Percentiles rank a stretch among this genome's conserved stretches.
phyloP scores from a whole-genome alignment of 306 rosid species.

The Vigna nakashimae region DNA sequence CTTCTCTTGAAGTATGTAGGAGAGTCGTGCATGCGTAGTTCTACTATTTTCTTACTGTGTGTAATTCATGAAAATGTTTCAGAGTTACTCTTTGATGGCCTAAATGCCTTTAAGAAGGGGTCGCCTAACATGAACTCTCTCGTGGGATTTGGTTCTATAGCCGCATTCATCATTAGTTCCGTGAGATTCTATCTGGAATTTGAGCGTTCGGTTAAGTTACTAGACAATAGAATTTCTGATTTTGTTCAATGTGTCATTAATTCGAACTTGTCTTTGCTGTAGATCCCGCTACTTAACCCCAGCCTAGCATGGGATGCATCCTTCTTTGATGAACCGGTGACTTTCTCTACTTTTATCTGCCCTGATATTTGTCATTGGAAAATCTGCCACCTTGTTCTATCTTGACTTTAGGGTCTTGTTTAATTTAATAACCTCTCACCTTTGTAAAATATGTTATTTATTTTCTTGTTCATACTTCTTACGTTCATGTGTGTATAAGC shows the following conservation, averaged over 20 bases:
- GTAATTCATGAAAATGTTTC: conserved; percentile 43
- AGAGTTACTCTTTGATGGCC: conserved; percentile 91
- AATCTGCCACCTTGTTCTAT: conserved; percentile 12
- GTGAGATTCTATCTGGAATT: conserved; percentile 59
- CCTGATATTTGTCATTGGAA: conserved; percentile 36
- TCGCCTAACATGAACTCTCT: conserved; percentile 98
- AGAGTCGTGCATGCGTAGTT: background rate
- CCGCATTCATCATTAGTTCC: conserved; percentile 91
- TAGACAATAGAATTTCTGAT: conserved; percentile 32
- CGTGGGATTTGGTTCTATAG: conserved; percentile 92
- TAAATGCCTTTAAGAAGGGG: conserved; percentile 81
- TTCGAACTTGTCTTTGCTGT: conserved; percentile 42
- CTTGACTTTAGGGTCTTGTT: conserved; percentile 38
- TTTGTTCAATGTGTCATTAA: conserved; percentile 29
- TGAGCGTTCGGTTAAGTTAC: conserved; percentile 42
- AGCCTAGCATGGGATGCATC: conserved; percentile 86
- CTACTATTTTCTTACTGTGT: conserved; percentile 23
- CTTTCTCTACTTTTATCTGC: conserved; percentile 60
- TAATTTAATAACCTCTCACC: conserved; percentile 30
- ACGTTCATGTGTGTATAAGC: conserved; percentile 39
- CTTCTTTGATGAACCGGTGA: conserved; percentile 99
- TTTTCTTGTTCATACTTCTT: conserved; percentile 31
- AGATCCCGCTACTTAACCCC: conserved; percentile 89
- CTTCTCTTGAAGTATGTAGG: conserved; percentile 13
- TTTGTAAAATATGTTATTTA: conserved; percentile 1